phyloP scores from a whole-genome alignment of 257 asterid genomes.

The Nyctanthes arbortristis region DNA sequence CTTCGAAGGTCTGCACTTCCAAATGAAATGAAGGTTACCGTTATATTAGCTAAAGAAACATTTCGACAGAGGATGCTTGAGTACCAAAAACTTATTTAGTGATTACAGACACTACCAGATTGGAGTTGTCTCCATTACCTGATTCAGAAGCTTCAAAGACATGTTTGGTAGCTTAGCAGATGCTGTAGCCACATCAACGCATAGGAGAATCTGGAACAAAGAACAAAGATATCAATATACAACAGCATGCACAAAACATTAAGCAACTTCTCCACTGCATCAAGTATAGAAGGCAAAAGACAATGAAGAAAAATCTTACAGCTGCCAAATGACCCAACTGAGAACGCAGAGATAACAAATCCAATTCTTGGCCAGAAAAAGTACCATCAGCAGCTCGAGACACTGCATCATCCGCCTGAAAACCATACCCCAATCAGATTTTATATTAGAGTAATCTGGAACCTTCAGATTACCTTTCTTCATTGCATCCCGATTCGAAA shows the following conservation, averaged over 20 bases:
- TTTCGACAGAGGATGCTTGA: not conserved
- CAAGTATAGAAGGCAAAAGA: slow-evolving; percentile 29
- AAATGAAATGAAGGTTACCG: not conserved
- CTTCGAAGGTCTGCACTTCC: not conserved
- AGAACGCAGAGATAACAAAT: slow-evolving; percentile 71
- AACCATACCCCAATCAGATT: slow-evolving; percentile 23
- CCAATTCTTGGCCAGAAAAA: slow-evolving; percentile 69
- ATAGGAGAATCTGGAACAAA: slow-evolving; percentile 74
- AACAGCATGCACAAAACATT: slow-evolving; percentile 29
- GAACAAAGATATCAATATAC: slow-evolving; percentile 27
- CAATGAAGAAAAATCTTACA: slow-evolving; percentile 51
- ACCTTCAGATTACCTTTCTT: slow-evolving; percentile 8
- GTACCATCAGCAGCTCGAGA: slow-evolving; percentile 86
- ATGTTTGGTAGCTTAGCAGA: slow-evolving; percentile 71
- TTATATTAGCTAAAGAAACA: not conserved
- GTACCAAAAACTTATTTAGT: not conserved
- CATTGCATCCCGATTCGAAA: not conserved
- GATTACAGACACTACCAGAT: not conserved
- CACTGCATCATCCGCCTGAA: slow-evolving; percentile 84
- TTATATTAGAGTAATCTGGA: slow-evolving; percentile 18
- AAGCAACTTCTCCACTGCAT: slow-evolving; percentile 29
- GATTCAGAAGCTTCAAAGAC: slow-evolving; percentile 82
- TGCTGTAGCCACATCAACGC: slow-evolving; percentile 90
- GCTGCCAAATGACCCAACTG: slow-evolving; percentile 95
- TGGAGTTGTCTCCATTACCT: slow-evolving; percentile 51